phyloP scores from a whole-genome alignment of 2,329 filamentous ascomycete species.

The Penicillium polonicum region DNA sequence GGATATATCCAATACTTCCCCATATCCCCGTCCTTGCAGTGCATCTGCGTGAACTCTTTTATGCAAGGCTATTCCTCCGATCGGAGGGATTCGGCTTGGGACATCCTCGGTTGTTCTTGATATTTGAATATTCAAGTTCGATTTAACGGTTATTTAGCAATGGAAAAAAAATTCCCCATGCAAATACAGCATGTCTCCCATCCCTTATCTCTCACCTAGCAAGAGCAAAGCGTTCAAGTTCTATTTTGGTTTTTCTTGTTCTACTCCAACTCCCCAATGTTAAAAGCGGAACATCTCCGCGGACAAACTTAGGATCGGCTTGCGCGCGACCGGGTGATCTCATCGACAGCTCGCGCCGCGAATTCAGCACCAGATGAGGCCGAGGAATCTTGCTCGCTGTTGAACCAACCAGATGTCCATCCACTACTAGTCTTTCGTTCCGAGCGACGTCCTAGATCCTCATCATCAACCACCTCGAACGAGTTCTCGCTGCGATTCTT shows the following conservation, averaged over 20 bases:
- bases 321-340: constrained; percentile 21
- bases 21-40: constrained; percentile 18
- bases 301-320: constrained; percentile 16
- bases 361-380: constrained; percentile 31
- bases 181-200: neutral
- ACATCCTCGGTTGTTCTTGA: constrained; percentile 11
- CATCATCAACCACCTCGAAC: constrained; percentile 83
- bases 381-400: constrained; percentile 26
- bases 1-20: constrained; percentile 5
- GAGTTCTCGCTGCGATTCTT: constrained; percentile 85
- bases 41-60: constrained; percentile 14
- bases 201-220: neutral
- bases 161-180: neutral
- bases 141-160: neutral
- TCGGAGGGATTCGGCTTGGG: constrained; percentile 17
- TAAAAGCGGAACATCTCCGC: neutral
- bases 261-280: neutral
- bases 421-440: constrained; percentile 25
- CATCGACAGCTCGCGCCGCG: constrained; percentile 29
- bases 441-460: constrained; percentile 50
- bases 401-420: constrained; percentile 37
- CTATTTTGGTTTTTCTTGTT: constrained; percentile 9
- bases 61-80: constrained; percentile 15
- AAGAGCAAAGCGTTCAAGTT: constrained; percentile 1
- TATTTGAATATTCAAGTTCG: neutral